Conservation (phyloP, 208 protist genomes). For the Borovskyia barvae region DNA sequence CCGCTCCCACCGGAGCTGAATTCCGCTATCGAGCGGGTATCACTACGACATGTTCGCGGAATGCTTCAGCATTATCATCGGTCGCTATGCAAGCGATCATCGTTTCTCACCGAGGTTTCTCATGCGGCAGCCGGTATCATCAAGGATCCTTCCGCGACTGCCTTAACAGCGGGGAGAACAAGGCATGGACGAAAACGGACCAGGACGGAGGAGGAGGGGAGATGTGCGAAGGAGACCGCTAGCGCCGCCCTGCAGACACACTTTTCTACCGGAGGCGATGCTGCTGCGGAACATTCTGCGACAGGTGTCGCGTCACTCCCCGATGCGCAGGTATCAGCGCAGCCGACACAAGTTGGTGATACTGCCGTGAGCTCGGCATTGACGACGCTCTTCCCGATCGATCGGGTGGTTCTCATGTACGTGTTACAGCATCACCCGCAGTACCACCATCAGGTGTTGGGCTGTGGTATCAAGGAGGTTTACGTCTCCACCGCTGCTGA, state of each 20-base stretch:
- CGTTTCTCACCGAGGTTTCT: no score
- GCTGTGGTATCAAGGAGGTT: slow-evolving; percentile 62
- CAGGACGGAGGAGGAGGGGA: no score
- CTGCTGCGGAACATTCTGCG: no score
- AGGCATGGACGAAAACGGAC: no score
- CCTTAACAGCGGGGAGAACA: no score
- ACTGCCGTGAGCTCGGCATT: neutral
- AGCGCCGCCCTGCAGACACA: no score
- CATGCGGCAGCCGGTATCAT: no score
- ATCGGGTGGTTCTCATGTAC: slow-evolving; percentile 40
- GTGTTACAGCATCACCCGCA: slow-evolving; percentile 70
- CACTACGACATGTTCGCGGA: slow-evolving; percentile 31
- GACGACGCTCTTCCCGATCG: slow-evolving; percentile 49
- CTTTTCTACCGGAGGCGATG: no score
- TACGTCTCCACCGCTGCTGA: slow-evolving; percentile 21
- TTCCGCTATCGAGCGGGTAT: slow-evolving; percentile 19
- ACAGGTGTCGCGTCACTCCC: neutral
- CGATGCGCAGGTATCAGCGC: no score
- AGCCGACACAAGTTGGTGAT: neutral
- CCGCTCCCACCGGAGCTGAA: slow-evolving; percentile 32
- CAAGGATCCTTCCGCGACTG: no score
- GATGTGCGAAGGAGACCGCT: no score
- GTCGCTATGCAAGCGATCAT: slow-evolving; percentile 8
- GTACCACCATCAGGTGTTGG: slow-evolving; percentile 49
- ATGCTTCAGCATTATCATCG: slow-evolving; percentile 64